A percentile compares a stretch with the other conserved stretches of the same genome.
These are phyloP conservation scores for Lunularia cruciata DNA, from an alignment of 225 moss, liverwort and hornwort species.

Conservation along the genomic window DNA sequence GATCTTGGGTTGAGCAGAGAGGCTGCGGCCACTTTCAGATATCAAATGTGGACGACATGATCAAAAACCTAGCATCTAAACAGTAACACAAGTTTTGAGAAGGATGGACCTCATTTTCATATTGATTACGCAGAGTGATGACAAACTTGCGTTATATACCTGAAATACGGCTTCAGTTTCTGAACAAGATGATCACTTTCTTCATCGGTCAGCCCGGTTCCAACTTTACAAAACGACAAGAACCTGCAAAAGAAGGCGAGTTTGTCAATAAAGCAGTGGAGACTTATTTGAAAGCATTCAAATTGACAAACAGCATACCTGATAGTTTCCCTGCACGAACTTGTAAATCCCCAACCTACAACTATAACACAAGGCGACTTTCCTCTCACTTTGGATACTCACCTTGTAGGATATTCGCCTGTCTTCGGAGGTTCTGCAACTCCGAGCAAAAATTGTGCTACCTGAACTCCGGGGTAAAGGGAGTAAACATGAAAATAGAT, in stretches of 20 bases:
- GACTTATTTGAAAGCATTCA: too few species aligned
- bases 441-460: slow-evolving; percentile 89
- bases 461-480: slow-evolving; percentile 24
- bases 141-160: slow-evolving; percentile 28
- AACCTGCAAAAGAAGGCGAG: slow-evolving; percentile 49
- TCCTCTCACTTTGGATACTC: slow-evolving; percentile 10
- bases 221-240: slow-evolving; percentile 83
- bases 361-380: neutral
- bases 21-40: too few species aligned
- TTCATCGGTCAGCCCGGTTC: slow-evolving; percentile 70
- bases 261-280: too few species aligned
- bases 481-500: neutral
- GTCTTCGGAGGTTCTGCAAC: slow-evolving; percentile 72
- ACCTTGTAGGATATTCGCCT: slow-evolving; percentile 74
- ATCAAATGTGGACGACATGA: too few species aligned
- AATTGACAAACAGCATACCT: too few species aligned
- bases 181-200: slow-evolving; percentile 64
- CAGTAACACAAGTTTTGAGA: too few species aligned
- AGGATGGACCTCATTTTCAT: neutral
- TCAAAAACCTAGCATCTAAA: too few species aligned
- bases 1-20: too few species aligned
- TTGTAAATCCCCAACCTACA: too few species aligned
- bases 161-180: slow-evolving; percentile 88
- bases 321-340: too few species aligned
- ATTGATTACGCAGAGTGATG: too few species aligned